Evolutionary conservation across 495 filamentous ascomycete genomes (phyloP), one percentile per base, ranked within the genome.

Genomic region (Arthonia radiata): DNA sequence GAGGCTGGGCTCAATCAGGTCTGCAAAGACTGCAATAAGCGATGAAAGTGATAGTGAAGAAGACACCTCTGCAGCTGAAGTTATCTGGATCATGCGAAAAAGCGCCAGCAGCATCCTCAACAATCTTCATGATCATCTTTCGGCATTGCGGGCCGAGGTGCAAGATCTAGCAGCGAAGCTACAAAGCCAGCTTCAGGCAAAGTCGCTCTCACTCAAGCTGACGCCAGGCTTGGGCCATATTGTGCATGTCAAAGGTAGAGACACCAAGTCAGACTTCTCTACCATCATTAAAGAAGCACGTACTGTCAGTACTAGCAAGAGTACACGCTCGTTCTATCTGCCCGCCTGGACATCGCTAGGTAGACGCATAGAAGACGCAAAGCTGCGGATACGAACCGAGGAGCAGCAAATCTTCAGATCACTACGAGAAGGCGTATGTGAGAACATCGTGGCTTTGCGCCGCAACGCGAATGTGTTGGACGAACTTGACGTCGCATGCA

Each of bases 381-480:
- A 69, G 31, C 46, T 67, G 8, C 72, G 67, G 13, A 83, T 97
- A 36, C 63, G 73, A 15, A 54, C 57, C 34, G 83, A 90, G 37
- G 82, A 93, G 40, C 59, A 73, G 34, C 57, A 58, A 2, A 62
- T 93, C 13, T 76, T 89, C 30, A 50, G 57, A 26, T 38, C 54
- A 17, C 47, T 92, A 2, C 73, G 82, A 4, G 59, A 59, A n/a
- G 54, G 61, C 19, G 82, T 92, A 1, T 65, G 91, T 2, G 40
- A 58, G 8, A 75, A 76, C 35, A 57, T 97, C 5, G 61, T 83
- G 16, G 75, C 69, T 33, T 65, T 97, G 10, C 70, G 86, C 0
- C 72, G 69, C 29, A 93, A 91, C 43, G 83, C 82, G 3, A 55
- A 61, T 3, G 79, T 91, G 0, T 63, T 97, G 13, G 89, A 92